Conservation (phyloP, 2,329 filamentous ascomycete genomes). For the Sphaceloma murrayae region DNA sequence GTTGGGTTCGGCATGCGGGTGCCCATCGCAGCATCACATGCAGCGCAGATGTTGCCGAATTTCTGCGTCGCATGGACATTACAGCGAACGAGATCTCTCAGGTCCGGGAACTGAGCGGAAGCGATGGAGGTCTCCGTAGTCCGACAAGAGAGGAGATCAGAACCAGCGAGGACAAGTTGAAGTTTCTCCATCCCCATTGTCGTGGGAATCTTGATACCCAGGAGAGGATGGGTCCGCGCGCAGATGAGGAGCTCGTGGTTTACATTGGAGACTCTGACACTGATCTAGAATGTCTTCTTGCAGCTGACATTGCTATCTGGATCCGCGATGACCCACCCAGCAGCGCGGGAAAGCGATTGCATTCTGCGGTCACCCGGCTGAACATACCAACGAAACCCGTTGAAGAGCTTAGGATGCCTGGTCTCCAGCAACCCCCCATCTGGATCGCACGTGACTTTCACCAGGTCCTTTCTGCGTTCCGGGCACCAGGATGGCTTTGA, state of each 20-base stretch:
- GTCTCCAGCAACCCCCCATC: neutral
- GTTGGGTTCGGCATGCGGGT: neutral
- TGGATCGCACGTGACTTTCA: constrained; percentile 12
- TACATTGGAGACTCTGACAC: constrained; percentile 42
- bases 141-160: constrained; percentile 24
- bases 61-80: too few species aligned
- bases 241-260: constrained; percentile 24
- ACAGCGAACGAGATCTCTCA: too few species aligned
- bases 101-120: constrained; percentile 23
- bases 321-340: constrained; percentile 33
- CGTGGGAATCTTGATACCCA: neutral
- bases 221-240: neutral
- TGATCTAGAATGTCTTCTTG: constrained; percentile 38
- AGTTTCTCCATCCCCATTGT: constrained; percentile 21
- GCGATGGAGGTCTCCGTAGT: constrained; percentile 25
- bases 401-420: constrained; percentile 14
- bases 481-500: too few species aligned
- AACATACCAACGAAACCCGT: constrained; percentile 24
- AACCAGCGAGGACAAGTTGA: constrained; percentile 36
- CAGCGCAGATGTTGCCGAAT: too few species aligned
- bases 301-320: constrained; percentile 40
- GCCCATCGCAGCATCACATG: too few species aligned
- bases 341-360: constrained; percentile 29
- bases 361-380: constrained; percentile 28
- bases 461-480: neutral